phyloP scores from a whole-genome alignment of 768 basidiomycete genomes.

The Lactifluus pinguis region DNA sequence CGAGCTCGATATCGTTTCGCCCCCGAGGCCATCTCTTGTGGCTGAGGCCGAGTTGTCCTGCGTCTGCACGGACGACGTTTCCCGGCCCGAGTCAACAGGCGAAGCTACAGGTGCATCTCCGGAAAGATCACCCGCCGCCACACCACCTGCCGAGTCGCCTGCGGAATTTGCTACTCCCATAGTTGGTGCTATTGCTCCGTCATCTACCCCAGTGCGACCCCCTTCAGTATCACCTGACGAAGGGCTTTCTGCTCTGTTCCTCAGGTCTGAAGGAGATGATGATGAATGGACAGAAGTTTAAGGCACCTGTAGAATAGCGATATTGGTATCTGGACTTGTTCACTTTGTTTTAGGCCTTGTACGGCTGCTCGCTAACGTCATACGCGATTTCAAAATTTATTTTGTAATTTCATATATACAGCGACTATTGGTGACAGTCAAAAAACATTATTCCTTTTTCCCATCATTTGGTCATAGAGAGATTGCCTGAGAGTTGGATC shows the following conservation, averaged over 20 bases:
- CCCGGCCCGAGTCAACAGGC: too few species aligned
- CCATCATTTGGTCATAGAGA: too few species aligned
- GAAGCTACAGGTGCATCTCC: neutral
- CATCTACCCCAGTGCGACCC: neutral
- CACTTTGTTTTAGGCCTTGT: neutral
- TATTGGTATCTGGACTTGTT: neutral
- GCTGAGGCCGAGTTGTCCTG: neutral
- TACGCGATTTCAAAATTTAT: too few species aligned
- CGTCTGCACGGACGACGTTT: too few species aligned
- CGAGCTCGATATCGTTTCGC: too few species aligned
- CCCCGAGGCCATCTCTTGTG: too few species aligned
- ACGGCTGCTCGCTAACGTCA: too few species aligned
- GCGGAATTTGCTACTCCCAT: neutral
- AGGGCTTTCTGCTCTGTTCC: neutral
- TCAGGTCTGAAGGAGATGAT: neutral
- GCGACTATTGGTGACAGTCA: too few species aligned
- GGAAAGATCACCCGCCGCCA: neutral
- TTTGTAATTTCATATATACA: too few species aligned
- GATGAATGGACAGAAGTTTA: conserved; percentile 8
- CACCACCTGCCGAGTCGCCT: neutral
- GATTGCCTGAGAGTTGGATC: too few species aligned
- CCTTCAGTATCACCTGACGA: neutral
- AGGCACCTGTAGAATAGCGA: neutral
- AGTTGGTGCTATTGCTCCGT: neutral
- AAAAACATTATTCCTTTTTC: too few species aligned